Evolutionary conservation across 306 rosid species (phyloP).

Genomic region (Trifolium dubium): DNA sequence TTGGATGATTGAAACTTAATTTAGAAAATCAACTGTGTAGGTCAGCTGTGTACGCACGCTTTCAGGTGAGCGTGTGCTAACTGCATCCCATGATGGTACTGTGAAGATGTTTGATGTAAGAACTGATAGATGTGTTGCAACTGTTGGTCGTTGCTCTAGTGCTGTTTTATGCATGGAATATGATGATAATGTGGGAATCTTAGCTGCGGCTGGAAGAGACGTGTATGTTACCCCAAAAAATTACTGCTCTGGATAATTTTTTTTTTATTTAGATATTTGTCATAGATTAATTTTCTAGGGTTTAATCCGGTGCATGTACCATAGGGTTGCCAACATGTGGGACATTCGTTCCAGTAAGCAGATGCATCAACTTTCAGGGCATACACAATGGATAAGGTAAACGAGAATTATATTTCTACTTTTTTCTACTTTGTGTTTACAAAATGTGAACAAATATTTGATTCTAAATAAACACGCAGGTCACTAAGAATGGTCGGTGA

Average conservation of each 20-base stretch:
- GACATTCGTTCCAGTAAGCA: slow-evolving; percentile 91
- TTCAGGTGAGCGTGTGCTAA: slow-evolving; percentile 96
- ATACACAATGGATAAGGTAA: slow-evolving; percentile 93
- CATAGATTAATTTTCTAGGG: slow-evolving; percentile 25
- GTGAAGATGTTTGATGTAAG: slow-evolving; percentile 99
- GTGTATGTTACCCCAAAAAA: slow-evolving; percentile 62
- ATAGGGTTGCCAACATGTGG: slow-evolving; percentile 91
- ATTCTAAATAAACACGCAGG: slow-evolving; percentile 57
- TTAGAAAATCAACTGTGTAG: slow-evolving; percentile 54
- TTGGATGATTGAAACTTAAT: slow-evolving; percentile 45
- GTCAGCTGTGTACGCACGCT: slow-evolving; percentile 94
- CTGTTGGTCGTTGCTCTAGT: slow-evolving; percentile 97
- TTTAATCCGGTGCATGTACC: slow-evolving; percentile 45
- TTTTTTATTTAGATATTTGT: slow-evolving; percentile 35
- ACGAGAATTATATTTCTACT: slow-evolving; percentile 31
- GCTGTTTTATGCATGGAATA: slow-evolving; percentile 96
- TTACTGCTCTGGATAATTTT: slow-evolving; percentile 31
- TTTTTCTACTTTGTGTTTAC: slow-evolving; percentile 12
- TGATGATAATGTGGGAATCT: slow-evolving; percentile 91
- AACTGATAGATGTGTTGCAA: slow-evolving; percentile 97
- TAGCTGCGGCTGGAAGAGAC: slow-evolving; percentile 97
- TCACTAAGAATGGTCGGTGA: slow-evolving; percentile 96
- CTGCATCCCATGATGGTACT: slow-evolving; percentile 96
- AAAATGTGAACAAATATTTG: slow-evolving; percentile 31
- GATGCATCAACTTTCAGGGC: slow-evolving; percentile 97